These are phyloP conservation scores for Irpex sp. DNA, from an alignment of 1,284 basidiomycete species.

Conservation along the genomic window DNA sequence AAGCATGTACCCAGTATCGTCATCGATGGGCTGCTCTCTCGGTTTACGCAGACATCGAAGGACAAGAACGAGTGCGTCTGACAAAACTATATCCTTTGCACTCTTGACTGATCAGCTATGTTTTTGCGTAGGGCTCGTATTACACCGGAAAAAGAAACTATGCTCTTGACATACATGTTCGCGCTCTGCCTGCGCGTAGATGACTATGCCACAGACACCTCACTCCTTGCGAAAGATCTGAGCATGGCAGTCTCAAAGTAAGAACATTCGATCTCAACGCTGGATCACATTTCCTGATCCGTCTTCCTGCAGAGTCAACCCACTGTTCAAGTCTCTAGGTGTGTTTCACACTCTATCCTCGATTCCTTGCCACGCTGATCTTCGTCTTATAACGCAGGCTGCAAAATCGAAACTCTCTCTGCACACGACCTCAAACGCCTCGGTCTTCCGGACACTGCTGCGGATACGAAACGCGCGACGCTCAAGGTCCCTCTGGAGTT, in stretches of 20 bases:
- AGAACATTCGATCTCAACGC: slow-evolving; percentile 24
- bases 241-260: slow-evolving; percentile 61
- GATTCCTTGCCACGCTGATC: slow-evolving; percentile 15
- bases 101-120: background rate
- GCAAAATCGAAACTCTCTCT: slow-evolving; percentile 60
- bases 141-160: slow-evolving; percentile 69
- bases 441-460: slow-evolving; percentile 59
- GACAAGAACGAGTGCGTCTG: slow-evolving; percentile 54
- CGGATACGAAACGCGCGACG: slow-evolving; percentile 62
- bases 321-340: slow-evolving; percentile 55
- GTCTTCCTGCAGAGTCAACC: slow-evolving; percentile 37
- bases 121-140: slow-evolving; percentile 46
- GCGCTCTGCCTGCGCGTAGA: slow-evolving; percentile 79
- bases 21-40: slow-evolving; percentile 69
- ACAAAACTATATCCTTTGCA: background rate
- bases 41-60: slow-evolving; percentile 76
- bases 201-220: slow-evolving; percentile 68
- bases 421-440: slow-evolving; percentile 63
- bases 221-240: slow-evolving; percentile 69
- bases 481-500: slow-evolving; percentile 76
- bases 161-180: slow-evolving; percentile 75
- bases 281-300: background rate
- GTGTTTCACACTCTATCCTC: slow-evolving; percentile 12
- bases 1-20: slow-evolving; percentile 58
- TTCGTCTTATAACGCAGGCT: slow-evolving; percentile 42